Evolutionary conservation across 2,329 filamentous ascomycete species (phyloP), one percentile per base, ranked within the genome.

Genomic region (Aureobasidium zeae): DNA sequence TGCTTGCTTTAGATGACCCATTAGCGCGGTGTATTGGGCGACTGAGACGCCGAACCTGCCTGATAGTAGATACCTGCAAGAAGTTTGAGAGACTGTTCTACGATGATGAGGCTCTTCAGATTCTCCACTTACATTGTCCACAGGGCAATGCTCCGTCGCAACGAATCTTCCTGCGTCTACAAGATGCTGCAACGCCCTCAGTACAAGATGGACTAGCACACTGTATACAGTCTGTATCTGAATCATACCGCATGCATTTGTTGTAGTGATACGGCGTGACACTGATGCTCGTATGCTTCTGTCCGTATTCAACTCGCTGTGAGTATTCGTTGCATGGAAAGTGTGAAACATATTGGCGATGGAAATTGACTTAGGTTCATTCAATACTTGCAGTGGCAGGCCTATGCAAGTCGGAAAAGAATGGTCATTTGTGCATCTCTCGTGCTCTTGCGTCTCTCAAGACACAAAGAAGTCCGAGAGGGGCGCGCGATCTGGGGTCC

Each of bases 61-160:
- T 85, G 78, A 58, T 86, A 88, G 61, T 83, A 43, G 3, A 43
- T 20, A 9, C 39, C 39, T 43, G 10, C 3, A 16, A 28, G n/a
- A 2, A 4, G 1, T 7, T 12, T 32, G 16, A 31, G 38, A 25
- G 22, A 33, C 2, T 3, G 20, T 19, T 16, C 16, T 11, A 1
- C 7, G 6, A 3, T 8, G 16, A 13, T 30, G 4, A 26, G 10
- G 31, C 11, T 8, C n/a, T n/a, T 26, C 15, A 10, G 15, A 16
- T 3, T 29, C 10, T 5, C 19, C 20, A 87, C 46, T 84, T 74
- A 59, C 85, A 91, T 58, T 87, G 84, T 26, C 83, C 82, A 57
- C 85, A 91, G 9, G 85, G 85, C 56, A 86, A 81, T 52, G 81
- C 76, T 44, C 85, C 85, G 65, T 88, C 83, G 57, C 85, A 91